Evolutionary conservation across 2,329 filamentous ascomycete species (phyloP), one percentile per base, ranked within the genome.

Genomic region (Fusarium buxicola): DNA sequence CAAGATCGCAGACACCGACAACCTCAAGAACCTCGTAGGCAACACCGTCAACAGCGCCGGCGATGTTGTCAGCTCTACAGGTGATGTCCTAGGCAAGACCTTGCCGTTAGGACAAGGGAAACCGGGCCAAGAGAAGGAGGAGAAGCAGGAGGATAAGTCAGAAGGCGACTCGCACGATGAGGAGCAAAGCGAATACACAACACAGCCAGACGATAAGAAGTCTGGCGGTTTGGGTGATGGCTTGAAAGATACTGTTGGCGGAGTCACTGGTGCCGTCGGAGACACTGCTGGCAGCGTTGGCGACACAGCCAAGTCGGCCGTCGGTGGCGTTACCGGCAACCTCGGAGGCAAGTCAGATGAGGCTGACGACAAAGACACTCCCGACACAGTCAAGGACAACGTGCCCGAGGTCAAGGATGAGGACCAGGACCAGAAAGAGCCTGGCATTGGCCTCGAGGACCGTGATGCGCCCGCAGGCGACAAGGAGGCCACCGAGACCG

Each of bases 81-180:
- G 79, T 7, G 78, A 82, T 44, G 74, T 79, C 34, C 72, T 80
- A 16, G 80, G 79, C 53, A 78, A 80, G 66, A 77, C 74, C 3
- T 58, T 70, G 62, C 65, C 66, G 4, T 58, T 80, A 64, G 76
- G 50, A 45, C 60, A 65, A 48, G 57, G 35, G 21, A 48, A 48
- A 65, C 47, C 21, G 4, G 21, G 21, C 21, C n/a, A n/a, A 47
- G 67, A 69, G 7, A 70, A 72, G n/a, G 73, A 73, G 24, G 70
- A 75, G 44, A 72, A 76, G 24, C 75, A 76, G 16, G 71, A 60
- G 10, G 63, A 60, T 24, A 52, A 60, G 5, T n/a, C 31, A 34
- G 27, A 39, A 11, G 61, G 53, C 38, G 63, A 66, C 36, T 58
- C 52, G 3, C 60, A 60, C 56, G 63, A 69, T 5, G 68, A 71